These are phyloP conservation scores for Sugiyamaella japonica DNA, from an alignment of 1,139 yeast species.

Conservation along the genomic window DNA sequence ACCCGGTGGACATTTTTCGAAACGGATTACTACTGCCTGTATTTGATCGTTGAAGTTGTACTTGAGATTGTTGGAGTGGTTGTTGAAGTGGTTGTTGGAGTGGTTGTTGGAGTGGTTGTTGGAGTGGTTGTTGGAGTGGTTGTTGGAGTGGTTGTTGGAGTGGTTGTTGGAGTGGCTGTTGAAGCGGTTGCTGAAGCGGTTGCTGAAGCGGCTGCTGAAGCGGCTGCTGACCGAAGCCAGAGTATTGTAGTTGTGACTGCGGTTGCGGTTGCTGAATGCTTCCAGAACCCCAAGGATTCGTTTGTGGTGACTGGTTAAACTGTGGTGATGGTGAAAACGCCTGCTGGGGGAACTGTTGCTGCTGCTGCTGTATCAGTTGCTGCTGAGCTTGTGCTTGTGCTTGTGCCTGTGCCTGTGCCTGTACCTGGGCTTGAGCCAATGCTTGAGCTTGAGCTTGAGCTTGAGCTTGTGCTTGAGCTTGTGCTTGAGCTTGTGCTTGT, in stretches of 20 bases:
- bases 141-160: slow-evolving; percentile 25
- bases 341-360: slow-evolving; percentile 19
- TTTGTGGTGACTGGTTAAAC: slow-evolving; percentile 20
- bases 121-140: no score
- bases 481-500: slow-evolving; percentile 21
- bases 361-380: slow-evolving; percentile 11
- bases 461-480: slow-evolving; percentile 1
- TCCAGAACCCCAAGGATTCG: slow-evolving; percentile 44
- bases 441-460: background rate
- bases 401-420: slow-evolving; percentile 19
- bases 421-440: slow-evolving; percentile 10
- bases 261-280: slow-evolving; percentile 24
- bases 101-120: slow-evolving; percentile 18
- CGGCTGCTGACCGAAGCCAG: slow-evolving; percentile 34
- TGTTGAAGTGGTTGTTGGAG: slow-evolving; percentile 20
- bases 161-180: slow-evolving; percentile 33
- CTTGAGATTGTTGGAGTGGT: slow-evolving; percentile 33
- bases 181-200: slow-evolving; percentile 20
- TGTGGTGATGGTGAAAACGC: slow-evolving; percentile 19
- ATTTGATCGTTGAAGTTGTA: slow-evolving; percentile 27
- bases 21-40: slow-evolving; percentile 39
- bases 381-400: slow-evolving; percentile 24
- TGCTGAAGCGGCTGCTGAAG: slow-evolving; percentile 19
- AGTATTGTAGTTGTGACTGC: slow-evolving; percentile 44
- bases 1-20: slow-evolving; percentile 26